phyloP scores from a whole-genome alignment of 106 monocot genomes.

The Platanthera guangdongensis region DNA sequence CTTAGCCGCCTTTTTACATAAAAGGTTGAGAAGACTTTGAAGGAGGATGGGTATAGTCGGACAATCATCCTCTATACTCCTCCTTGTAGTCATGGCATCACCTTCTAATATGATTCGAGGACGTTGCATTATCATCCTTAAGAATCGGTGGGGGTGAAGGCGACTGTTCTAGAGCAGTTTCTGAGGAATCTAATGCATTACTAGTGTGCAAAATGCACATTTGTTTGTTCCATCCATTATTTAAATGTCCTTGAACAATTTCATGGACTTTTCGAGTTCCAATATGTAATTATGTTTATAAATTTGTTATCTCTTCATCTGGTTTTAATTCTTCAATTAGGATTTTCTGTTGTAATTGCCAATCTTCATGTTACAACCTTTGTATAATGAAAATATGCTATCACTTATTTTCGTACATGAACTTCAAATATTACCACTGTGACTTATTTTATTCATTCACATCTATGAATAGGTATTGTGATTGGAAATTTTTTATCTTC shows the following conservation, averaged over 20 bases:
- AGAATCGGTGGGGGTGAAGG: too few species aligned
- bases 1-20: too few species aligned
- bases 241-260: neutral
- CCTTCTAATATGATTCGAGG: too few species aligned
- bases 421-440: neutral
- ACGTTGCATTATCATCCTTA: too few species aligned
- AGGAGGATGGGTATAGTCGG: too few species aligned
- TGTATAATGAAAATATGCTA: neutral
- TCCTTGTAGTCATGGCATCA: too few species aligned
- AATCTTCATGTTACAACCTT: neutral
- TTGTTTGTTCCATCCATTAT: too few species aligned
- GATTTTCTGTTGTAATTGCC: neutral
- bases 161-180: too few species aligned
- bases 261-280: neutral
- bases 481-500: neutral
- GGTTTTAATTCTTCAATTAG: neutral
- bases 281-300: neutral
- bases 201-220: too few species aligned
- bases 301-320: neutral
- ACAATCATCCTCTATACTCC: too few species aligned
- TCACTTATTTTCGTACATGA: neutral
- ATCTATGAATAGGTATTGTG: constrained; percentile 6
- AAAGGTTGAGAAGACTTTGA: too few species aligned
- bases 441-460: neutral
- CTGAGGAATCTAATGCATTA: too few species aligned